These are phyloP conservation scores for Colletotrichum paranaense DNA, from an alignment of 2,329 filamentous ascomycete genomes.

Conservation along the genomic window DNA sequence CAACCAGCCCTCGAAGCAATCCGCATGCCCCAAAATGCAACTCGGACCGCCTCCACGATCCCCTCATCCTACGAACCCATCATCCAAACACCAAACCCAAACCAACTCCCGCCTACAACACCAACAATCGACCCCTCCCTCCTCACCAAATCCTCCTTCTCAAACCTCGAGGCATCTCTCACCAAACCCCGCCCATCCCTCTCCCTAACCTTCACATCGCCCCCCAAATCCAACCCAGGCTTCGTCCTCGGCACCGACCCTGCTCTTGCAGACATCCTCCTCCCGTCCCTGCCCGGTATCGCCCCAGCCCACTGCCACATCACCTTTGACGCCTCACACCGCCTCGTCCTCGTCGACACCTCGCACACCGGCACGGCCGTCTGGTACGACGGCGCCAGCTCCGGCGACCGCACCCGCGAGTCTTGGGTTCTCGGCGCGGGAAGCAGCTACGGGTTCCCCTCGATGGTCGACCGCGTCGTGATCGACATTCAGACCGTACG, in stretches of 20 bases:
- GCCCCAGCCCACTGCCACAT: conserved; percentile 50
- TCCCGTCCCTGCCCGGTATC: conserved; percentile 48
- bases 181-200: conserved; percentile 41
- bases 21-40: conserved; percentile 28
- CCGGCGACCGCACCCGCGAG: conserved; percentile 48
- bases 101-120: conserved; percentile 1
- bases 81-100: conserved; percentile 14
- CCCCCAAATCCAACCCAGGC: conserved; percentile 47
- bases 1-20: conserved; percentile 31
- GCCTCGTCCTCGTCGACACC: conserved; percentile 52
- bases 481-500: conserved; percentile 53
- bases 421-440: conserved; percentile 50
- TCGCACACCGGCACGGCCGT: conserved; percentile 52
- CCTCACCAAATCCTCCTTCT: neutral
- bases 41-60: conserved; percentile 26
- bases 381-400: conserved; percentile 55
- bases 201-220: conserved; percentile 48
- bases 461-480: conserved; percentile 46
- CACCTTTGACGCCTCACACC: conserved; percentile 50
- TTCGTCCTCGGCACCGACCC: conserved; percentile 54
- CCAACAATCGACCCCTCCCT: conserved; percentile 30
- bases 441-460: conserved; percentile 47
- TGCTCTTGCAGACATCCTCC: conserved; percentile 48
- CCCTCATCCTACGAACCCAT: conserved; percentile 20
- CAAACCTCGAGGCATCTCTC: neutral